These are phyloP conservation scores for Parathielavia appendiculata DNA, from an alignment of 495 filamentous ascomycete species.

Conservation along the genomic window DNA sequence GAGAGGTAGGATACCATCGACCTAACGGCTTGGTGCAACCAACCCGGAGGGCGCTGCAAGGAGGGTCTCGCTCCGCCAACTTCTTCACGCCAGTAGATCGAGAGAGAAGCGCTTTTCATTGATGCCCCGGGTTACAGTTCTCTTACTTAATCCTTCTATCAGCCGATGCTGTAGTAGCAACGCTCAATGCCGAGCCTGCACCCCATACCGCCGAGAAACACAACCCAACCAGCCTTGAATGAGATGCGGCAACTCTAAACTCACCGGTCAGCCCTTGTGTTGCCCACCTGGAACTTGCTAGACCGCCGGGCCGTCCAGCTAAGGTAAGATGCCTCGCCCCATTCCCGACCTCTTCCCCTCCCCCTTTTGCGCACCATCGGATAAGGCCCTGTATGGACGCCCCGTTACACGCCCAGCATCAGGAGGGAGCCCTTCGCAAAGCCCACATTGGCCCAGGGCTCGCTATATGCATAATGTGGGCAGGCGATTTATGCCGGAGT, in stretches of 20 bases:
- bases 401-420: background rate
- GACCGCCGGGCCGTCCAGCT: background rate
- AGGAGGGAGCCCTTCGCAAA: background rate
- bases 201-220: background rate
- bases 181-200: background rate
- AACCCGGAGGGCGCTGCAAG: too few species aligned
- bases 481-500: background rate
- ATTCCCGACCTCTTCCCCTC: background rate
- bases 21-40: too few species aligned
- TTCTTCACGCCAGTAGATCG: too few species aligned
- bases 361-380: background rate
- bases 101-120: too few species aligned
- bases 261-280: constrained; percentile 13
- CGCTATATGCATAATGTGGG: background rate
- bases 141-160: too few species aligned
- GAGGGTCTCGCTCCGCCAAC: too few species aligned
- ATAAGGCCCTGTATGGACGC: too few species aligned
- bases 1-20: background rate
- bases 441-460: background rate
- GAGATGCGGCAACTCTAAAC: background rate
- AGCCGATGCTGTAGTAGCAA: background rate
- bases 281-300: background rate
- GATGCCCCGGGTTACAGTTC: too few species aligned
- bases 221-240: background rate
- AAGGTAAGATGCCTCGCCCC: background rate